A percentile compares a stretch with the other conserved stretches of the same genome.
These are phyloP conservation scores for Geotrichum candidum DNA, from an alignment of 1,139 yeast genomes.

Conservation along the genomic window DNA sequence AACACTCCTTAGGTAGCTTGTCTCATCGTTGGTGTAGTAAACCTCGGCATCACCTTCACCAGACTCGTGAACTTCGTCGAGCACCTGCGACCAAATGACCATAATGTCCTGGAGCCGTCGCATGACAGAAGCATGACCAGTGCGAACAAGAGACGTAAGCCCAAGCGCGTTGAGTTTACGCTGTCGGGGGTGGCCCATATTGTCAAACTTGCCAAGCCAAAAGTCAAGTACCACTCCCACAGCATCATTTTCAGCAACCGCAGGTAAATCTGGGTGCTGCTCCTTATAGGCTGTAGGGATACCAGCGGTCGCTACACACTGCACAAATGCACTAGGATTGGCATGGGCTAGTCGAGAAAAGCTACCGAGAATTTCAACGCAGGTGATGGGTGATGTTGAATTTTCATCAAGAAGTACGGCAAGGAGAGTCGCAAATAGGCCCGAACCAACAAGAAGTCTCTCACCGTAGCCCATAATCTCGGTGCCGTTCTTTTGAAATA, in stretches of 20 bases:
- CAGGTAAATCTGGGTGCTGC: not conserved
- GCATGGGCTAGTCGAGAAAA: constrained; percentile 50
- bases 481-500: constrained; percentile 26
- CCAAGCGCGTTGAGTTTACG: constrained; percentile 61
- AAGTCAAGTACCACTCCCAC: constrained; percentile 23
- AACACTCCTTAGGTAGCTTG: constrained; percentile 5
- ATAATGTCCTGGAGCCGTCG: constrained; percentile 40
- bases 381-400: constrained; percentile 42
- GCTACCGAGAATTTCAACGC: constrained; percentile 46
- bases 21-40: constrained; percentile 27
- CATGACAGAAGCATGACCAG: constrained; percentile 32
- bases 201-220: constrained; percentile 39
- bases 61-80: constrained; percentile 68
- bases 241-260: constrained; percentile 6
- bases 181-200: constrained; percentile 62
- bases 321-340: constrained; percentile 45
- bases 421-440: constrained; percentile 34
- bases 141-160: constrained; percentile 42
- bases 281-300: not conserved
- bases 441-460: constrained; percentile 21
- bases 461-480: constrained; percentile 14
- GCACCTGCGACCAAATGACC: constrained; percentile 50
- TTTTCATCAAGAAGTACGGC: constrained; percentile 45
- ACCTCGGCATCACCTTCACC: constrained; percentile 34
- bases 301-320: constrained; percentile 23